These are phyloP conservation scores for Penicillium thymicola DNA, from an alignment of 2,329 filamentous ascomycete genomes.

Conservation along the genomic window DNA sequence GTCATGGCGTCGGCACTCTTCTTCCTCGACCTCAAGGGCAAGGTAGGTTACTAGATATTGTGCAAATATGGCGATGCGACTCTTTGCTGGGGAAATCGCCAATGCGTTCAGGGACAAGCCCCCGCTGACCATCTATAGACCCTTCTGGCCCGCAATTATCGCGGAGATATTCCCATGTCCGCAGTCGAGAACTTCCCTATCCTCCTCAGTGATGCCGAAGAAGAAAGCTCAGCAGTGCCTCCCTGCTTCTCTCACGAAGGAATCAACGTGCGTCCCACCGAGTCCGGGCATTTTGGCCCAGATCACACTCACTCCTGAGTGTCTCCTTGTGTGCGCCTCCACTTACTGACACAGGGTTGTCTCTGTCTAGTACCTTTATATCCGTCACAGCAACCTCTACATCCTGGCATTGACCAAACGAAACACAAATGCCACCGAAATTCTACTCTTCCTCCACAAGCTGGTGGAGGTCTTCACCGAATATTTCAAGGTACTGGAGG, in stretches of 20 bases:
- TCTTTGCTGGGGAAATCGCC: neutral
- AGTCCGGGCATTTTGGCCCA: neutral
- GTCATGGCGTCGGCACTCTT: constrained; percentile 95
- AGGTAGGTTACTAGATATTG: constrained; percentile 57
- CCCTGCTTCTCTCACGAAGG: constrained; percentile 98
- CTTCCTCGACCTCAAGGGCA: constrained; percentile 99
- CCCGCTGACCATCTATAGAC: constrained; percentile 58
- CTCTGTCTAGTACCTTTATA: constrained; percentile 80
- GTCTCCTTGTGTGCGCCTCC: constrained; percentile 14
- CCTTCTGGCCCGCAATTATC: constrained; percentile 95
- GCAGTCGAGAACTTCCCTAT: constrained; percentile 97
- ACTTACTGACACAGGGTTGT: constrained; percentile 10
- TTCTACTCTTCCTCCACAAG: constrained; percentile 96
- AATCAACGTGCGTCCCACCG: constrained; percentile 72
- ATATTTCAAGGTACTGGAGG: constrained; percentile 98
- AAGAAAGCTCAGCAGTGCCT: constrained; percentile 95
- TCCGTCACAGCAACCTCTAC: constrained; percentile 98
- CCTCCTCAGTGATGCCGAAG: constrained; percentile 95
- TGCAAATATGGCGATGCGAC: neutral
- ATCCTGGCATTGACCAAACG: constrained; percentile 96
- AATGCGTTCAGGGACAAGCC: constrained; percentile 22
- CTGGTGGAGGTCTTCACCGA: constrained; percentile 98
- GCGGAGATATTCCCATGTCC: constrained; percentile 98
- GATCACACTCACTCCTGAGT: constrained; percentile 7
- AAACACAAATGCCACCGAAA: constrained; percentile 98